Conservation (phyloP, 495 filamentous ascomycete genomes). For the Penicillium atrosanguineum region DNA sequence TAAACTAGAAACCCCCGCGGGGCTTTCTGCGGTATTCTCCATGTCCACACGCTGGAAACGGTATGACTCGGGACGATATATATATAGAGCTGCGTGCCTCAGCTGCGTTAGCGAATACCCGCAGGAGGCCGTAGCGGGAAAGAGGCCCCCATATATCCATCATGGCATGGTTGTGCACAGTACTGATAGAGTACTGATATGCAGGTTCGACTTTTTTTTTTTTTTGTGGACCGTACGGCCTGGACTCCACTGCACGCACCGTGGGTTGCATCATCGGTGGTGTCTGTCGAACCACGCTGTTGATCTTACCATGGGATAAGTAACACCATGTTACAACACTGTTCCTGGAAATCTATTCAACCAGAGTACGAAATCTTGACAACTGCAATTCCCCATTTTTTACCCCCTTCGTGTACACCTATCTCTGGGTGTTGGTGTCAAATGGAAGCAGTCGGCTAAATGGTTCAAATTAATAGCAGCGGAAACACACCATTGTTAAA, state of each 20-base stretch:
- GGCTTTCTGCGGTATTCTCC: not conserved
- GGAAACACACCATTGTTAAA: constrained; percentile 2
- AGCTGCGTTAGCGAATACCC: not conserved
- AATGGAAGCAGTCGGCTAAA: not conserved
- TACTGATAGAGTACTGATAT: not conserved
- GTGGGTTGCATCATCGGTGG: constrained; percentile 13
- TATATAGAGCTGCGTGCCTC: not conserved
- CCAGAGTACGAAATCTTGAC: not conserved
- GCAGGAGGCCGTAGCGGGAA: not conserved
- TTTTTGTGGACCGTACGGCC: not conserved
- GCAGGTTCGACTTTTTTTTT: not conserved
- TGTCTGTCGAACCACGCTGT: constrained; percentile 2
- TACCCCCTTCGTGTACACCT: not conserved
- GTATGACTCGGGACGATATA: not conserved
- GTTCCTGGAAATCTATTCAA: not conserved
- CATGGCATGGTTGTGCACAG: not conserved
- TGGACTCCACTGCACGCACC: constrained; percentile 5
- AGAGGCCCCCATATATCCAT: not conserved
- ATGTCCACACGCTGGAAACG: not conserved
- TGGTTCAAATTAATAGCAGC: not conserved
- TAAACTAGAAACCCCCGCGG: not conserved
- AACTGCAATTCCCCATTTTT: not conserved
- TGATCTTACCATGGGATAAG: not conserved
- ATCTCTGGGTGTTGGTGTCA: not conserved
- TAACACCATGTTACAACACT: not conserved